Conservation (phyloP, 2,329 filamentous ascomycete species). For the Gyromitra esculenta region DNA sequence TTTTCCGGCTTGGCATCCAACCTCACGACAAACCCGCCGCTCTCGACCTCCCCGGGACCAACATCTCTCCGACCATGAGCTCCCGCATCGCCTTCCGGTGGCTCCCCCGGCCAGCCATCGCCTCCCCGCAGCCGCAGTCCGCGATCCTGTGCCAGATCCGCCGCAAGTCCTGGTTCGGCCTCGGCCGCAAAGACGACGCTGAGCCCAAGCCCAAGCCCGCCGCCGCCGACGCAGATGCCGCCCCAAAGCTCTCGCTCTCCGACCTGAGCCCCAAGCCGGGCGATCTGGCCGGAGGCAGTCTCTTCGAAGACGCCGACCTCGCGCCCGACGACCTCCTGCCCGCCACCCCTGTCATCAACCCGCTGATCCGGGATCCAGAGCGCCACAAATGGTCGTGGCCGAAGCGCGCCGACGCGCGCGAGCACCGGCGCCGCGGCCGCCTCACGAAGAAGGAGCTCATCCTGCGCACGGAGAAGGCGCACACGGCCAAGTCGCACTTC, state of each 20-base stretch:
- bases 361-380: constrained; percentile 73
- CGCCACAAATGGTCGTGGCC: constrained; percentile 76
- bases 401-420: constrained; percentile 83
- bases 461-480: constrained; percentile 69
- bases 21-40: background rate
- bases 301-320: constrained; percentile 64
- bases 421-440: constrained; percentile 74
- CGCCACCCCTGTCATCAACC: constrained; percentile 65
- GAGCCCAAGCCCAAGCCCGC: constrained; percentile 44
- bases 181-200: constrained; percentile 59
- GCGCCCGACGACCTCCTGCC: constrained; percentile 57
- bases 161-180: constrained; percentile 63
- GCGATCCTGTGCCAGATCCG: constrained; percentile 59
- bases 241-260: background rate
- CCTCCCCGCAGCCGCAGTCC: constrained; percentile 7
- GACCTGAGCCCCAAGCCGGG: constrained; percentile 59
- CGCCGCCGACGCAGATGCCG: constrained; percentile 47
- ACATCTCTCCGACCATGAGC: constrained; percentile 27
- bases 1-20: constrained; percentile 22
- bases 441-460: constrained; percentile 74
- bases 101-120: constrained; percentile 23
- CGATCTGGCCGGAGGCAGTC: constrained; percentile 64
- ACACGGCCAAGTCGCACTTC: constrained; percentile 71
- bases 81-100: constrained; percentile 32
- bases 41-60: background rate